Conservation (phyloP, 139 green algal species). For the Spirogloea muscicola region DNA sequence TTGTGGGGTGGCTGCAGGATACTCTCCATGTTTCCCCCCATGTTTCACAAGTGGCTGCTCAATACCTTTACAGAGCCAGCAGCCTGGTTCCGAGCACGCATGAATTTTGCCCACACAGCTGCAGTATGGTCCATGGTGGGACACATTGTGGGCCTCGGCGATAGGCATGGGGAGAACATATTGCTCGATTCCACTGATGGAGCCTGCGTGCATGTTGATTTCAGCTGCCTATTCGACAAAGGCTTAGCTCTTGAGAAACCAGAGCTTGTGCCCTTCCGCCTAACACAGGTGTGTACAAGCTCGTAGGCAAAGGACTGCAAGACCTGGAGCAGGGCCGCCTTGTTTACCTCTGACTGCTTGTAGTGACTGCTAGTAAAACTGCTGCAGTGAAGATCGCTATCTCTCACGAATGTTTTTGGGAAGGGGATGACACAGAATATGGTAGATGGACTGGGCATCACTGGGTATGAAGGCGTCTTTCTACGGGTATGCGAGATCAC, state of each 20-base stretch:
- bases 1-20: too few species aligned
- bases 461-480: conserved; percentile 84
- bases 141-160: conserved; percentile 59
- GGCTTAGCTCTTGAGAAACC: conserved; percentile 72
- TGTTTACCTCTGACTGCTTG: too few species aligned
- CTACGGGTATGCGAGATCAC: conserved; percentile 77
- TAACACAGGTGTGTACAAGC: conserved; percentile 95
- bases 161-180: conserved; percentile 93
- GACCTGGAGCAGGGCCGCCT: too few species aligned
- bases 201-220: conserved; percentile 84
- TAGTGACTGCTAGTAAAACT: too few species aligned
- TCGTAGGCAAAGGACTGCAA: too few species aligned
- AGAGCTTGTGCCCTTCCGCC: conserved; percentile 92
- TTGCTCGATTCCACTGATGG: conserved; percentile 78
- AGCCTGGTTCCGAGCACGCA: conserved; percentile 73
- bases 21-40: conserved; percentile 71
- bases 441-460: conserved; percentile 86
- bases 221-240: conserved; percentile 71
- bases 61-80: conserved; percentile 71
- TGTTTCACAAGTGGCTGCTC: conserved; percentile 82
- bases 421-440: too few species aligned
- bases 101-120: conserved; percentile 71
- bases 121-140: conserved; percentile 68
- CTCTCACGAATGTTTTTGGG: too few species aligned
- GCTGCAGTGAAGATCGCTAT: too few species aligned